These are phyloP conservation scores for Oleoguttula mirabilis DNA, from an alignment of 495 filamentous ascomycete species.

Conservation along the genomic window DNA sequence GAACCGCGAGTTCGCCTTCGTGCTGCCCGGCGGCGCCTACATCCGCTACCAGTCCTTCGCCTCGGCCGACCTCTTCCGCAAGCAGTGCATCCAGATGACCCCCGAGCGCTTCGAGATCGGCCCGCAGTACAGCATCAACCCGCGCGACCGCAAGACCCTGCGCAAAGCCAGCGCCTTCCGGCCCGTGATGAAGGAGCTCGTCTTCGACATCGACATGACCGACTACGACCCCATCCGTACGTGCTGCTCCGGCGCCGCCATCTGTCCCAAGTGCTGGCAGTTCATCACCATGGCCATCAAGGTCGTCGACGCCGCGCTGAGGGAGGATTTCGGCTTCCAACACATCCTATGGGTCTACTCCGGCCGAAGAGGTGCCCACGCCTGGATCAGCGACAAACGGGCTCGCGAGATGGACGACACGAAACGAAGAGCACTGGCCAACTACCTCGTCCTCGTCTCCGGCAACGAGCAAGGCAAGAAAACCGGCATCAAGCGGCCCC, in stretches of 20 bases:
- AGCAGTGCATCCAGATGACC: constrained; percentile 74
- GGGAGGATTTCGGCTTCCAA: constrained; percentile 90
- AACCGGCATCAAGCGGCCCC: constrained; percentile 70
- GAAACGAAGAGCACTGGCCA: constrained; percentile 67
- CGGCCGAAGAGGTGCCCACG: constrained; percentile 88
- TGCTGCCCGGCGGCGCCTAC: constrained; percentile 77
- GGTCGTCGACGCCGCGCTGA: constrained; percentile 70
- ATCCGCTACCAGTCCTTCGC: constrained; percentile 84
- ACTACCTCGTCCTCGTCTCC: constrained; percentile 75
- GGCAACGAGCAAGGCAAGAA: constrained; percentile 78
- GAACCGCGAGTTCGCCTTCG: constrained; percentile 92
- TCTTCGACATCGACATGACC: constrained; percentile 98
- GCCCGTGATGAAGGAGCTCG: constrained; percentile 78
- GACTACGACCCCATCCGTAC: constrained; percentile 96
- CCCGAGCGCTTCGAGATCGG: constrained; percentile 96
- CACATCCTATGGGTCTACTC: constrained; percentile 99
- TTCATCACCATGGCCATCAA: constrained; percentile 97
- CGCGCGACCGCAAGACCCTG: constrained; percentile 80
- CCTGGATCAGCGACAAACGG: constrained; percentile 92
- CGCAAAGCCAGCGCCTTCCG: constrained; percentile 60
- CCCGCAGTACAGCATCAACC: constrained; percentile 85
- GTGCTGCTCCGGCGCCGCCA: constrained; percentile 85
- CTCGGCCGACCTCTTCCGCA: constrained; percentile 76
- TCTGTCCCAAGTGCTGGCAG: constrained; percentile 87
- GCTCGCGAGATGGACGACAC: constrained; percentile 73